Evolutionary conservation across 2,329 filamentous ascomycete species (phyloP).

Genomic region (Fusarium transvaalense): DNA sequence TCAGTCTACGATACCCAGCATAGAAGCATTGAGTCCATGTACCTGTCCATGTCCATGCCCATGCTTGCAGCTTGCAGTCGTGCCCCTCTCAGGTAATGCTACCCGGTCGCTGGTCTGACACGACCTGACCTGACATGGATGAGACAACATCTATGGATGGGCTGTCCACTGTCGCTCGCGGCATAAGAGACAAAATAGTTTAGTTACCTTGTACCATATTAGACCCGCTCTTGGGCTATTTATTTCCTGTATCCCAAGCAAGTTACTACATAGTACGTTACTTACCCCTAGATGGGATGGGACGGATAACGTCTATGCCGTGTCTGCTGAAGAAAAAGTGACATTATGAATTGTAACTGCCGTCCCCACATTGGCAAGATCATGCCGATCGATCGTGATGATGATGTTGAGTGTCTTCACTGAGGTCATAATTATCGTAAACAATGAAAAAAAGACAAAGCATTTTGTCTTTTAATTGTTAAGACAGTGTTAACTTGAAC

Average conservation of each 20-base stretch:
- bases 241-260: background rate
- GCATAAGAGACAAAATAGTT: background rate
- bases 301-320: slow-evolving; percentile 29
- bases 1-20: slow-evolving; percentile 37
- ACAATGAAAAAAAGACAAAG: background rate
- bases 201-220: background rate
- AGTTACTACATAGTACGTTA: no score
- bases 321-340: slow-evolving; percentile 34
- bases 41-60: slow-evolving; percentile 18
- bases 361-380: slow-evolving; percentile 35
- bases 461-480: background rate
- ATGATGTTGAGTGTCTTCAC: slow-evolving; percentile 19
- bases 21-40: slow-evolving; percentile 27
- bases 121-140: background rate
- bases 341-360: slow-evolving; percentile 32
- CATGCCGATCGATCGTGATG: slow-evolving; percentile 26
- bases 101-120: background rate
- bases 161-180: no score
- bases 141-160: background rate
- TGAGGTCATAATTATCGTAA: background rate
- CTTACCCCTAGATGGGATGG: slow-evolving; percentile 17
- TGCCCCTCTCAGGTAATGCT: slow-evolving; percentile 25
- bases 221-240: background rate
- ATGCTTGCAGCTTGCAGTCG: slow-evolving; percentile 1
- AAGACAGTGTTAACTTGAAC: background rate